Base-by-base conservation (phyloP, 2,329 filamentous ascomycete genomes). In the Paradendryphiella salina region DNA sequence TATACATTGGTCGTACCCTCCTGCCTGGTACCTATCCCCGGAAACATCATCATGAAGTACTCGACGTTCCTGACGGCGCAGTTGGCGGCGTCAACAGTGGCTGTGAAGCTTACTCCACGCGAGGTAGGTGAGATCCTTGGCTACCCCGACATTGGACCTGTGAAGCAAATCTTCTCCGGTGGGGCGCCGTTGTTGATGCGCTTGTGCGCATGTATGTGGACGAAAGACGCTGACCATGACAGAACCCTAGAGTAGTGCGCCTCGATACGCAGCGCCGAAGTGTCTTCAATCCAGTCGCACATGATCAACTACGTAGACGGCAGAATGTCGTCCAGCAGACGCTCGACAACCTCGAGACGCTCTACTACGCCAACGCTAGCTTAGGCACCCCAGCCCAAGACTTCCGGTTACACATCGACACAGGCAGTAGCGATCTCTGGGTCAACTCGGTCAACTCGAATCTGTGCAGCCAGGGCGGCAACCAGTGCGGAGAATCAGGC, bases 401-500 rank as follows among this genome's bases (percentile, higher is more conserved):
- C 11, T 66, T 86, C 42, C 77, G 79, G 33, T 64, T 85, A 46
- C 80, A 85, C 59, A 75, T 86, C 58, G 83, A 86, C 57, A 86
- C 83, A 6, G 83, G 83, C 26, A 84, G 80, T 60, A 84, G 82
- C 59, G 83, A 86, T 72, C 71, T 86, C 8, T 86, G 83, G 83
- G 77, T 81, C 31, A 94, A 95, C 66, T 81, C 84, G 2, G 75
- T 79, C 3, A 72, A 71, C 40, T 92, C 88, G 0, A 50, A 64
- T 0, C 72, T 89, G 13, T 95, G 90, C 67, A 64, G 67, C 6
- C 64, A 71, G 4, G 62, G 67, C 1, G 69, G 71, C 1, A 66
- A 78, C 11, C 80, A 80, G 1, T 94, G 90, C 66, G 64, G 72
- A 5, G 74, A 73, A 14, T 81, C 83, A 1, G 89, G 89, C 11